Conservation (phyloP, 768 basidiomycete genomes). For the Tylopilus plumbeoviolaceoides region DNA sequence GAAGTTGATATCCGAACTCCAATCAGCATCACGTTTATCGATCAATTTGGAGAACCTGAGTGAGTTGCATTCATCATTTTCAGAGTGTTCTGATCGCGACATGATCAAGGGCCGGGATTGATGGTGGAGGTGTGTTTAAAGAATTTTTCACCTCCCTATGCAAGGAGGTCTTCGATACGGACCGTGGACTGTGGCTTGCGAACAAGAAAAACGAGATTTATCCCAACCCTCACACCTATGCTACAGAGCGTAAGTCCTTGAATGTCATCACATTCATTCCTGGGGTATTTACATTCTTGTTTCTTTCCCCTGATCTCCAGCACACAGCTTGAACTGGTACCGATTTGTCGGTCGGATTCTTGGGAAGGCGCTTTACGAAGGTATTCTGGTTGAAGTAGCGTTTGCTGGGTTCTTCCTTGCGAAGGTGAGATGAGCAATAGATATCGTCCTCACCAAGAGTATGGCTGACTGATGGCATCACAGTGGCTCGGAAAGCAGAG, state of each 20-base stretch:
- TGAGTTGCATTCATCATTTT: constrained; percentile 40
- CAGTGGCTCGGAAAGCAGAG: constrained; percentile 92
- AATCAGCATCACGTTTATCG: constrained; percentile 88
- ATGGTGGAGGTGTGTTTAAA: constrained; percentile 97
- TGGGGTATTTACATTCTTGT: not conserved
- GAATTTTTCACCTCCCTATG: constrained; percentile 93
- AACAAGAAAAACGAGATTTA: constrained; percentile 93
- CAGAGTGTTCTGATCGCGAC: constrained; percentile 3
- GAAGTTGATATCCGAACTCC: constrained; percentile 78
- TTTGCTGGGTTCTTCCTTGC: constrained; percentile 95
- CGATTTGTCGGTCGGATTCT: constrained; percentile 89
- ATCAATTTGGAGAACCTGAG: constrained; percentile 85
- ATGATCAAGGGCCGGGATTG: constrained; percentile 72
- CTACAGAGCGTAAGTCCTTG: constrained; percentile 66
- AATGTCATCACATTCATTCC: not conserved
- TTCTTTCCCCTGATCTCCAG: constrained; percentile 34
- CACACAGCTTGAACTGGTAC: constrained; percentile 87
- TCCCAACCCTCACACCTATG: constrained; percentile 90
- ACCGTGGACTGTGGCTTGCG: constrained; percentile 90
- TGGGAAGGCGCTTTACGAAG: constrained; percentile 95
- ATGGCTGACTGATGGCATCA: not conserved
- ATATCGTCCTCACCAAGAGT: not conserved
- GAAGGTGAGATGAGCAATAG: constrained; percentile 46
- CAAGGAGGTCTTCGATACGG: constrained; percentile 92
- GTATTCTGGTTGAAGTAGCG: constrained; percentile 90